Evolutionary conservation across 208 protist species (phyloP).

Genomic region (Angomonas ambiguus): DNA sequence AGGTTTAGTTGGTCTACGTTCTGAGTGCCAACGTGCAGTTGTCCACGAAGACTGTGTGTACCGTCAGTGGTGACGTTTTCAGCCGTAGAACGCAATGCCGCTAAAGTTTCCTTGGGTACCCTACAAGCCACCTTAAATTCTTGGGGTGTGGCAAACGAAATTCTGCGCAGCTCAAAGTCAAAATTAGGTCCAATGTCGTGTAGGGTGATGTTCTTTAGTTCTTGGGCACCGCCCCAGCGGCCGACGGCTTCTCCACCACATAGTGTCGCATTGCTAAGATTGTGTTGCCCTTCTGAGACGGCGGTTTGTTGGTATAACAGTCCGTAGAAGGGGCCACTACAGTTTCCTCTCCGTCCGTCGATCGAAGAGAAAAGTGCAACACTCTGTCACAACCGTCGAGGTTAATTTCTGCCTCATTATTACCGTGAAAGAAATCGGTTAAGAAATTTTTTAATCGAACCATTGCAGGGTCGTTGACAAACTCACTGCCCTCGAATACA

Average conservation of each 20-base stretch:
- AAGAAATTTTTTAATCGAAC: conserved; percentile 78
- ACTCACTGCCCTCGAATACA: conserved; percentile 84
- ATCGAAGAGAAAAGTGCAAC: conserved; percentile 72
- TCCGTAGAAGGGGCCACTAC: conserved; percentile 67
- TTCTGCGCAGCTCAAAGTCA: conserved; percentile 72
- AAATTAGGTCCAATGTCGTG: conserved; percentile 84
- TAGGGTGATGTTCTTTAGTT: conserved; percentile 55
- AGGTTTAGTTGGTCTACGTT: conserved; percentile 69
- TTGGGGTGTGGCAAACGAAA: conserved; percentile 63
- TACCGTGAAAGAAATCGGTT: conserved; percentile 82
- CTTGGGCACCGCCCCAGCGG: conserved; percentile 29
- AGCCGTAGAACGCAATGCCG: conserved; percentile 49
- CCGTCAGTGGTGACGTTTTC: conserved; percentile 69
- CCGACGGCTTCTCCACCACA: conserved; percentile 62
- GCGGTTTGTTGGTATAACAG: conserved; percentile 57
- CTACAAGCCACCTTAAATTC: conserved; percentile 77
- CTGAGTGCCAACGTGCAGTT: conserved; percentile 83
- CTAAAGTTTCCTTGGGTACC: conserved; percentile 52
- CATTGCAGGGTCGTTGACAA: conserved; percentile 61
- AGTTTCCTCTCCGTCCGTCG: conserved; percentile 65
- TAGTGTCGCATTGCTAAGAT: conserved; percentile 85
- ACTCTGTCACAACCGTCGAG: conserved; percentile 80
- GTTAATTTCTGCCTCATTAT: conserved; percentile 53
- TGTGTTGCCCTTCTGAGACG: conserved; percentile 40
- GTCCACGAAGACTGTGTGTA: conserved; percentile 73